Conservation (phyloP, 202 grass and related monocot genomes). For the Tripidium arundinaceum region DNA sequence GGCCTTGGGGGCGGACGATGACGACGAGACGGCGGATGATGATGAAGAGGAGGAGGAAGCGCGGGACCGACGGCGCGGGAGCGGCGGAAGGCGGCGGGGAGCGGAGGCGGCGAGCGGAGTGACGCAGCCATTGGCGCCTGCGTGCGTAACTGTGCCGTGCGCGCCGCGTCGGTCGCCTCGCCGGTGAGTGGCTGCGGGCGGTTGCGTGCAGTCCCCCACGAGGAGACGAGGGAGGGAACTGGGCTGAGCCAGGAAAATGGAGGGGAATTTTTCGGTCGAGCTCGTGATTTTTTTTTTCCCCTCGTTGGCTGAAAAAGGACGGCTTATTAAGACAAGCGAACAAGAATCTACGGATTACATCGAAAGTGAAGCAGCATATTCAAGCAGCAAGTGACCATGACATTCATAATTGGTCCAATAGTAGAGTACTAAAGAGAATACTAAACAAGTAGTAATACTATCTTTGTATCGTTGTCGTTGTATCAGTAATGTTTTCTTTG, state of each 20-base stretch:
- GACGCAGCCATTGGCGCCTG: conserved; percentile 39
- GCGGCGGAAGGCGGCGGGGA: neutral
- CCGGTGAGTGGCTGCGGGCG: conserved; percentile 5
- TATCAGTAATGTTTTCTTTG: too few species aligned
- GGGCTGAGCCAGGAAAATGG: neutral
- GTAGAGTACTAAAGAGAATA: too few species aligned
- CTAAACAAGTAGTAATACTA: too few species aligned
- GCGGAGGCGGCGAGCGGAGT: conserved; percentile 36
- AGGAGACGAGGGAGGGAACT: neutral
- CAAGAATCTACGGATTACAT: too few species aligned
- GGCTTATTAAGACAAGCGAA: too few species aligned
- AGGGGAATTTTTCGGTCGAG: neutral
- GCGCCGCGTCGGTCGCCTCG: neutral
- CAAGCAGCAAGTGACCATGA: too few species aligned
- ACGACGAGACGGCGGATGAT: conserved; percentile 26
- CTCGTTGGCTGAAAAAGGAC: too few species aligned
- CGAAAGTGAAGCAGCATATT: too few species aligned
- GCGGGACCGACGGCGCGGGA: conserved; percentile 21
- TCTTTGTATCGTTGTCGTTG: too few species aligned
- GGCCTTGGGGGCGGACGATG: conserved; percentile 70
- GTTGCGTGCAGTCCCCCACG: conserved; percentile 19
- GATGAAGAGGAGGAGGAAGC: conserved; percentile 11
- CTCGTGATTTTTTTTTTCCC: neutral
- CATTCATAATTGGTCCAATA: too few species aligned
- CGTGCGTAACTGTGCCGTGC: neutral